Conservation (phyloP, 331 rosid genomes). For the Spiraea crenata region DNA sequence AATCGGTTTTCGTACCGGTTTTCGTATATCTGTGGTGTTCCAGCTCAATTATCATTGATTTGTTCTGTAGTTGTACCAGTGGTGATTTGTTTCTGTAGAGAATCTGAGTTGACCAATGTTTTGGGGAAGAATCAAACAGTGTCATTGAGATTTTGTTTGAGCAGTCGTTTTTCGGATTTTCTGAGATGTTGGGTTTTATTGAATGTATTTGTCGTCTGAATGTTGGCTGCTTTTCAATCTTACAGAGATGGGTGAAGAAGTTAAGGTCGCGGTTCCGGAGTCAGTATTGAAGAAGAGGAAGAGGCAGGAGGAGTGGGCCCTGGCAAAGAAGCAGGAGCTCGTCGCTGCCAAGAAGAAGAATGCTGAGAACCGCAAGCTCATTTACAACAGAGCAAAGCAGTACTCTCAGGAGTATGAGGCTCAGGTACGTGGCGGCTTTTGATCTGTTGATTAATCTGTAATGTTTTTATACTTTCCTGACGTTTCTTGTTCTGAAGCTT, state of each 20-base stretch:
- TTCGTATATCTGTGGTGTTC: too few relatives aligned
- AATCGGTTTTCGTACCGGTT: background rate
- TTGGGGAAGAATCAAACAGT: background rate
- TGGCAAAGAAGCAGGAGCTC: slow-evolving; percentile 44
- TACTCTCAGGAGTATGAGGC: slow-evolving; percentile 55
- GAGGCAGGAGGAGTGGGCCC: slow-evolving; percentile 81
- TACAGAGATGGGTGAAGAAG: slow-evolving; percentile 69
- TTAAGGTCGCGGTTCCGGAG: slow-evolving; percentile 60
- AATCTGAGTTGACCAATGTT: background rate
- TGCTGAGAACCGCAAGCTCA: slow-evolving; percentile 59
- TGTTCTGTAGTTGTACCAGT: background rate
- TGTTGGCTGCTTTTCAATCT: background rate
- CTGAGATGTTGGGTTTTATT: background rate
- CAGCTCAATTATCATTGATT: background rate
- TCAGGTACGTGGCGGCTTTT: slow-evolving; percentile 35
- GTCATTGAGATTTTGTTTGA: background rate
- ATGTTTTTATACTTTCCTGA: background rate
- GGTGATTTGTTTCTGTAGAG: background rate
- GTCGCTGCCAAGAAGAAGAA: slow-evolving; percentile 64
- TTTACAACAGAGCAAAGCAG: slow-evolving; percentile 65
- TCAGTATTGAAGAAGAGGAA: slow-evolving; percentile 75
- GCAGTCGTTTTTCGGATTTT: background rate
- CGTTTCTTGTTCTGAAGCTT: background rate
- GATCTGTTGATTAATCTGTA: background rate
- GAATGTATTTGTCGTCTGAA: background rate